Base-by-base conservation (phyloP, 495 filamentous ascomycete genomes). In the Chlorociboria aeruginascens region DNA sequence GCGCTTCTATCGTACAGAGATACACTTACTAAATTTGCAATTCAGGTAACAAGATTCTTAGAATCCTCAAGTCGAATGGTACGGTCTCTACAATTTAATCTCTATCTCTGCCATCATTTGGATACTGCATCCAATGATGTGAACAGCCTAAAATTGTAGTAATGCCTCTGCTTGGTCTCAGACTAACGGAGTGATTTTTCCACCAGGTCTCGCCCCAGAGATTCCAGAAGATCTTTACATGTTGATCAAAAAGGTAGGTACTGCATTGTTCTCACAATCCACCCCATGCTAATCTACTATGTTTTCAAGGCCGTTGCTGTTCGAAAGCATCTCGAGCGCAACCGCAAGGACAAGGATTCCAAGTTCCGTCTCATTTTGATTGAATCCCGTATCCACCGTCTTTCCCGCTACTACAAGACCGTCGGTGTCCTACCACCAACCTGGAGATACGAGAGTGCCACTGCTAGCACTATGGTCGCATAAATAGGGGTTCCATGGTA, bases 361-460 rank as follows among this genome's bases (percentile, higher is more conserved):
- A 98, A 98, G 78, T 96, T 98, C 85, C 89, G 90, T 64, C 83
- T 99, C 49, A 97, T 99, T 85, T 84, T 99, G 53, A 89, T 99
- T 74, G 92, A 99, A 82, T 97, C 92, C 64, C 87, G 93, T 68
- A 97, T 99, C 74, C 93, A 96, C 81, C 88, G 89, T 74, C 81
- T 96, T 53, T 89, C 86, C 56, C 81, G 89, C 38, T 77, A 89
- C 81, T 98, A 96, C 84, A 98, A 96, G 84, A 84, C 90, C 63
- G 89, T 95, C 69, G 89, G 89, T 77, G 90, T 88, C 64, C 82
- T 99, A 46, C 89, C 93, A 58, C 93, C 92, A 51, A 95, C 88
- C 69, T 99, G 92, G 92, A 88, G 86, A 71, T 99, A 97, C 74
- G 85, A 88, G 79, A 77, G 71, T 52, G 71, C 76, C 60, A 79